These are phyloP conservation scores for Fusarium begoniae DNA, from an alignment of 2,329 filamentous ascomycete genomes.

Conservation along the genomic window DNA sequence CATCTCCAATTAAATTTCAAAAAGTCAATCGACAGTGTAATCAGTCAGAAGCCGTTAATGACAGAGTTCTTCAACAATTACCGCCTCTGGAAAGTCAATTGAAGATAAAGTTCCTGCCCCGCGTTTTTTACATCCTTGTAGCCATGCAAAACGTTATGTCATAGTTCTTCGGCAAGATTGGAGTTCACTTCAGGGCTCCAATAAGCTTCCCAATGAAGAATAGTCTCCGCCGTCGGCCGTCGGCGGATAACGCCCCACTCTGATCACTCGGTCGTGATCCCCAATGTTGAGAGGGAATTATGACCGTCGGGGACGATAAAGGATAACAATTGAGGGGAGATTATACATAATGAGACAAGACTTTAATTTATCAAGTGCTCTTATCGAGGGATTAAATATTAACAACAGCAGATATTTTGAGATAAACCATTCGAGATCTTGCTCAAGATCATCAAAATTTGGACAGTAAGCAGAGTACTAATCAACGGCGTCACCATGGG, in stretches of 20 bases:
- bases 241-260: not conserved
- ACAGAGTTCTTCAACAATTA: not conserved
- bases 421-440: accelerated
- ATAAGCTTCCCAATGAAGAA: not conserved
- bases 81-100: not conserved
- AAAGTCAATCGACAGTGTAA: not conserved
- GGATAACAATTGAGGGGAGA: not conserved
- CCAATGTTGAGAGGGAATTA: not conserved
- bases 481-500: not conserved
- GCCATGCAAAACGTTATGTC: not conserved
- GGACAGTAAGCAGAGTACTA: no score
- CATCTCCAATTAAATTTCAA: no score
- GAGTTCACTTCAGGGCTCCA: not conserved
- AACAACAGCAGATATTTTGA: accelerated
- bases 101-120: not conserved
- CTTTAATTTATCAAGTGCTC: not conserved
- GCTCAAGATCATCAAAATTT: no score
- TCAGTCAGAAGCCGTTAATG: not conserved
- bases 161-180: not conserved
- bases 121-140: not conserved
- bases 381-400: accelerated
- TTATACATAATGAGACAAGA: not conserved
- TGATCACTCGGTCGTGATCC: not conserved
- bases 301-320: not conserved
- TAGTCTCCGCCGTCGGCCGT: constrained; percentile 4